These are phyloP conservation scores for Microsporum ferrugineum DNA, from an alignment of 2,329 filamentous ascomycete species.

Conservation along the genomic window DNA sequence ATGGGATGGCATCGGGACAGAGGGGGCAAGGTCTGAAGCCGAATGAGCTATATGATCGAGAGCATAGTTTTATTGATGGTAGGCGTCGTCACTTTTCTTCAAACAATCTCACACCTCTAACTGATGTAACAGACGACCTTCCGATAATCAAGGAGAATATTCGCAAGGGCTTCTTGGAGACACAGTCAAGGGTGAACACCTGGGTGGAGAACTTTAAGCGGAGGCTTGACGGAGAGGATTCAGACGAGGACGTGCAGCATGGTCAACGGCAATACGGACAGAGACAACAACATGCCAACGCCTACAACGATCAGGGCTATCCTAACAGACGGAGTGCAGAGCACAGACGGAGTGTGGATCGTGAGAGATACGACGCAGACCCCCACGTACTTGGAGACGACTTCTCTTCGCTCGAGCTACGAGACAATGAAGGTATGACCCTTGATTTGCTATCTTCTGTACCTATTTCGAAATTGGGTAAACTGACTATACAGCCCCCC, in stretches of 20 bases:
- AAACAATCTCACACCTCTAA: neutral
- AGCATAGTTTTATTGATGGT: constrained; percentile 84
- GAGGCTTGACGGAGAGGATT: constrained; percentile 79
- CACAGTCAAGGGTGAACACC: constrained; percentile 80
- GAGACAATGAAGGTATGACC: constrained; percentile 46
- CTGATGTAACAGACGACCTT: constrained; percentile 58
- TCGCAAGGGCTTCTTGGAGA: constrained; percentile 87
- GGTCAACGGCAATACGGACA: constrained; percentile 20
- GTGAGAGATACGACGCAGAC: constrained; percentile 87
- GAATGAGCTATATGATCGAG: constrained; percentile 51
- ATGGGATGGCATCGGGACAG: constrained; percentile 27
- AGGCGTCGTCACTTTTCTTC: constrained; percentile 11
- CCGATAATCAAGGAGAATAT: constrained; percentile 88
- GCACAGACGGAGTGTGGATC: constrained; percentile 67
- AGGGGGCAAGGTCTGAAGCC: constrained; percentile 44
- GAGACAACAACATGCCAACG: neutral
- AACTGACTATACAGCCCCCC: constrained; percentile 36
- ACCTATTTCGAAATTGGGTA: neutral
- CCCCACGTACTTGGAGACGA: constrained; percentile 83
- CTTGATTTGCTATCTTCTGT: neutral
- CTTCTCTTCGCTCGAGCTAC: constrained; percentile 57
- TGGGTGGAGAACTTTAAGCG: constrained; percentile 92
- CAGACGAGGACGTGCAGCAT: constrained; percentile 49
- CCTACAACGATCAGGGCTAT: constrained; percentile 22
- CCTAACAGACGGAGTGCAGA: constrained; percentile 52